These are phyloP conservation scores for Clitocybe nebularis DNA, from an alignment of 1,284 basidiomycete species.

Conservation along the genomic window DNA sequence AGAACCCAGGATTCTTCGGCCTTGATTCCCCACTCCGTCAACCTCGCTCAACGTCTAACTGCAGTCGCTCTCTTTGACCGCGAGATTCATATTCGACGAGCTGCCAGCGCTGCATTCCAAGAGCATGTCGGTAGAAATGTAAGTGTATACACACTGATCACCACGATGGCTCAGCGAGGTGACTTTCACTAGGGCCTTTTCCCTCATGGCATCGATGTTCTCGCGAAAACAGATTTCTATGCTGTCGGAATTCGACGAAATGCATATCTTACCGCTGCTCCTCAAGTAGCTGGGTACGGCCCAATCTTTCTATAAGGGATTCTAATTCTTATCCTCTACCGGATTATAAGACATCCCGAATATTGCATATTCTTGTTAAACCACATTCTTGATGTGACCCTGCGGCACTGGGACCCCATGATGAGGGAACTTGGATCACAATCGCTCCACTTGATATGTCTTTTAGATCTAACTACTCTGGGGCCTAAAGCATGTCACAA, in stretches of 20 bases:
- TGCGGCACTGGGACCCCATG: slow-evolving; percentile 87
- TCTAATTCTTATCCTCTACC: too few species aligned
- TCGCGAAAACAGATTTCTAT: slow-evolving; percentile 93
- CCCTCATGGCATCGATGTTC: slow-evolving; percentile 90
- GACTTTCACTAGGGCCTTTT: slow-evolving; percentile 65
- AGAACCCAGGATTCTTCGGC: slow-evolving; percentile 63
- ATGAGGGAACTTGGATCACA: slow-evolving; percentile 83
- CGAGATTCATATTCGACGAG: slow-evolving; percentile 93
- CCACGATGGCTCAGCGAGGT: slow-evolving; percentile 13
- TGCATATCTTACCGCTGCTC: slow-evolving; percentile 81
- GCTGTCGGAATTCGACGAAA: slow-evolving; percentile 84
- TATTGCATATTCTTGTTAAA: slow-evolving; percentile 73
- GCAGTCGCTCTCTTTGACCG: slow-evolving; percentile 86
- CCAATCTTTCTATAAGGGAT: slow-evolving; percentile 5
- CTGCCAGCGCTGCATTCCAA: slow-evolving; percentile 97
- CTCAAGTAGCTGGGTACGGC: slow-evolving; percentile 80
- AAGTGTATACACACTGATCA: slow-evolving; percentile 25
- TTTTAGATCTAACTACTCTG: slow-evolving; percentile 52
- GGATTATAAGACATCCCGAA: slow-evolving; percentile 57
- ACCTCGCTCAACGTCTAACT: slow-evolving; percentile 70
- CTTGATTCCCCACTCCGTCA: slow-evolving; percentile 60
- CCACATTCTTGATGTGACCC: slow-evolving; percentile 71
- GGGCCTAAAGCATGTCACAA: slow-evolving; percentile 46
- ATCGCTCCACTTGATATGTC: slow-evolving; percentile 69
- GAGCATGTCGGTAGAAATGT: slow-evolving; percentile 95